Conservation (phyloP, 495 filamentous ascomycete genomes). For the Hapsidospora chrysogenum region DNA sequence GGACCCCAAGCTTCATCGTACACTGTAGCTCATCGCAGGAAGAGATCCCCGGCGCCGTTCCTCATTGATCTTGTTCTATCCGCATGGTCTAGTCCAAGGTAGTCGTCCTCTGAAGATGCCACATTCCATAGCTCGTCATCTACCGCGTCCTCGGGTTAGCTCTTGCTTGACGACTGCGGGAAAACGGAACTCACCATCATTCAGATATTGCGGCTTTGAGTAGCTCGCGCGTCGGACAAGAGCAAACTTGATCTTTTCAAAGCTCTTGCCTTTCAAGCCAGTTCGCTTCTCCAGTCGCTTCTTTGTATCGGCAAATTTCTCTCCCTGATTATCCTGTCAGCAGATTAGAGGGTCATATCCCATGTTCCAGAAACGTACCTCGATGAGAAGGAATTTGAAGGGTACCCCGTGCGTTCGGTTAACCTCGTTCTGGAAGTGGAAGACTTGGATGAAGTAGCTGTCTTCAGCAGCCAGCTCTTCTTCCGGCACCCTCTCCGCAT, state of each 20-base stretch:
- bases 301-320: slow-evolving; percentile 80
- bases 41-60: slow-evolving; percentile 37
- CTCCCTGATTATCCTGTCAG: slow-evolving; percentile 38
- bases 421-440: slow-evolving; percentile 82
- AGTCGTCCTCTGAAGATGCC: slow-evolving; percentile 50
- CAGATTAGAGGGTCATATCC: background rate
- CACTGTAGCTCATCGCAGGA: slow-evolving; percentile 34
- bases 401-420: slow-evolving; percentile 62
- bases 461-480: slow-evolving; percentile 50
- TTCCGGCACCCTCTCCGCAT: slow-evolving; percentile 64
- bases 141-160: slow-evolving; percentile 17
- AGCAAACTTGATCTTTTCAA: slow-evolving; percentile 97
- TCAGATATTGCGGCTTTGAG: slow-evolving; percentile 63
- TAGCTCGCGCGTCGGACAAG: slow-evolving; percentile 52
- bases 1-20: no score
- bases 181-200: slow-evolving; percentile 51
- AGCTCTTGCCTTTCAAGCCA: slow-evolving; percentile 90
- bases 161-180: background rate
- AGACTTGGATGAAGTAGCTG: slow-evolving; percentile 53
- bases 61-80: slow-evolving; percentile 43
- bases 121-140: slow-evolving; percentile 74
- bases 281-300: slow-evolving; percentile 77
- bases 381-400: slow-evolving; percentile 77
- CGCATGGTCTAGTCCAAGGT: slow-evolving; percentile 77
- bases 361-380: slow-evolving; percentile 33